phyloP scores from a whole-genome alignment of 225 moss, liverwort and hornwort species.

The Marchantia paleacea region DNA sequence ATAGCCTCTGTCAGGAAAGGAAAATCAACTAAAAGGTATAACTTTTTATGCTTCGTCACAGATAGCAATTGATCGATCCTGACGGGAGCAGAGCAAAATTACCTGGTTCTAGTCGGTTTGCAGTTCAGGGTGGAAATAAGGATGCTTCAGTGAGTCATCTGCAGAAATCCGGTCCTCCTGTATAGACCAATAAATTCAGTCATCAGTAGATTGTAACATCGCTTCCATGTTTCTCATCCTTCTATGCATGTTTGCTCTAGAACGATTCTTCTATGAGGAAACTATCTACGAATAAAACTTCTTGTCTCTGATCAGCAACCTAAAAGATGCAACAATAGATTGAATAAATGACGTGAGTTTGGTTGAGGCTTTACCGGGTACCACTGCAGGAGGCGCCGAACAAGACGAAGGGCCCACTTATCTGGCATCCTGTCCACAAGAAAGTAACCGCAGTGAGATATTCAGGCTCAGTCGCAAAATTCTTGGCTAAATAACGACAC shows the following conservation, averaged over 20 bases:
- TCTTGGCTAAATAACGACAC: no score
- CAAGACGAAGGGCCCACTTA: conserved; percentile 70
- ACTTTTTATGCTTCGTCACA: not conserved
- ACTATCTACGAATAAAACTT: not conserved
- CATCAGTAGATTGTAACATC: not conserved
- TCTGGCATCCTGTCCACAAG: conserved; percentile 55
- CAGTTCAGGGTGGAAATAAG: conserved; percentile 60
- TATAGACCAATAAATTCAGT: not conserved
- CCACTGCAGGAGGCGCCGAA: conserved; percentile 72
- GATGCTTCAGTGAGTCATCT: conserved; percentile 64
- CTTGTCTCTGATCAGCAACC: not conserved
- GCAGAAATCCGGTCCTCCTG: conserved; percentile 73
- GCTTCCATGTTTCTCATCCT: no score
- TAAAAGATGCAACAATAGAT: not conserved
- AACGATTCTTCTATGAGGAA: not conserved
- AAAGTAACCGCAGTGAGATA: not conserved
- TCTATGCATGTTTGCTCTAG: not conserved
- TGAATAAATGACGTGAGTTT: not conserved
- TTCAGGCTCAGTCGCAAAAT: not conserved
- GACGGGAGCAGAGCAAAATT: not conserved
- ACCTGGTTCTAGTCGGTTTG: conserved; percentile 29
- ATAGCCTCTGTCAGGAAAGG: not conserved
- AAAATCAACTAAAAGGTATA: not conserved
- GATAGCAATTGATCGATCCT: not conserved
- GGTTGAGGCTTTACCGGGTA: conserved; percentile 44